phyloP scores from a whole-genome alignment of 805 yeast species.

The Kuraishia ogatae region DNA sequence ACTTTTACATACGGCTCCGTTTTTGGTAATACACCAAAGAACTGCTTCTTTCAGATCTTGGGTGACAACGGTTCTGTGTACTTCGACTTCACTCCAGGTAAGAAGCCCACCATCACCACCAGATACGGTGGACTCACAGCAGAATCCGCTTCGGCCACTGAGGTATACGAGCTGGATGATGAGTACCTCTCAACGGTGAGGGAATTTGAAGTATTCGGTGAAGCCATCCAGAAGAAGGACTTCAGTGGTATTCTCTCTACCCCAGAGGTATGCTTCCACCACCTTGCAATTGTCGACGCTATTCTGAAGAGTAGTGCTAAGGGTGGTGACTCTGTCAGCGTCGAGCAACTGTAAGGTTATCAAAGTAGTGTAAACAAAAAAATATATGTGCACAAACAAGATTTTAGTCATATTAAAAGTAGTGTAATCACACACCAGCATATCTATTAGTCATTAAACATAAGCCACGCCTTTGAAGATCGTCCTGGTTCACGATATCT shows the following conservation, averaged over 20 bases:
- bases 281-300: constrained; percentile 84
- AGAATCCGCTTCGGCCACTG: constrained; percentile 34
- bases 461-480: background rate
- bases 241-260: constrained; percentile 21
- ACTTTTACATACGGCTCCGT: constrained; percentile 84
- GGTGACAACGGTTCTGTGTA: constrained; percentile 74
- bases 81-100: constrained; percentile 54
- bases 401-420: no score
- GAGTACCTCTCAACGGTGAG: constrained; percentile 30
- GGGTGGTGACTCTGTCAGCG: constrained; percentile 27
- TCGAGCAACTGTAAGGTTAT: constrained; percentile 15
- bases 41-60: constrained; percentile 56
- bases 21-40: constrained; percentile 73
- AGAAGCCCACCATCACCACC: constrained; percentile 27
- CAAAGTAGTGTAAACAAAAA: no score
- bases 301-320: constrained; percentile 60
- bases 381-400: background rate
- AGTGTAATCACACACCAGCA: background rate
- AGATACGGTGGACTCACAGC: constrained; percentile 44
- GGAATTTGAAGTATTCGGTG: constrained; percentile 41
- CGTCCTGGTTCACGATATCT: no score
- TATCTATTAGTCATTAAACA: background rate
- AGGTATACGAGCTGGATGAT: constrained; percentile 30
- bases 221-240: constrained; percentile 18
- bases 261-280: constrained; percentile 86